These are phyloP conservation scores for Fusarium tricinctum DNA, from an alignment of 2,329 filamentous ascomycete species.

Conservation along the genomic window DNA sequence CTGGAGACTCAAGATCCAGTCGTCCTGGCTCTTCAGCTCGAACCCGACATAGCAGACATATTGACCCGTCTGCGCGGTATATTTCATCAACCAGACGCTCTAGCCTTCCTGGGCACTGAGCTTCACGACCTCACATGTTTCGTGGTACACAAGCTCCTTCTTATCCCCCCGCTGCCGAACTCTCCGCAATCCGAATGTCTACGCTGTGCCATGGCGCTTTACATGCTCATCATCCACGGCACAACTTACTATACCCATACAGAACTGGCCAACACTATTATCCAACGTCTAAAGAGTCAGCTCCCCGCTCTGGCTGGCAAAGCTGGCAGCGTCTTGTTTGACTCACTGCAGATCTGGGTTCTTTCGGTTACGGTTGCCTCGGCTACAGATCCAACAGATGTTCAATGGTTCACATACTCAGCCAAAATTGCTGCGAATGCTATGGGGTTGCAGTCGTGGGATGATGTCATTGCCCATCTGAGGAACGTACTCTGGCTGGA, in stretches of 20 bases:
- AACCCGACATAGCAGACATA: constrained; percentile 54
- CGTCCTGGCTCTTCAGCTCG: constrained; percentile 50
- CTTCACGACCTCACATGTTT: constrained; percentile 70
- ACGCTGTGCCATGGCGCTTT: constrained; percentile 63
- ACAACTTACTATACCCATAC: constrained; percentile 69
- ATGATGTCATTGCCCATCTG: constrained; percentile 30
- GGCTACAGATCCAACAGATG: constrained; percentile 47
- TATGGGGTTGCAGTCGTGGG: constrained; percentile 33
- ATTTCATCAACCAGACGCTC: constrained; percentile 54
- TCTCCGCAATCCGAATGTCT: constrained; percentile 56
- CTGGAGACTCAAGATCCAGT: constrained; percentile 16
- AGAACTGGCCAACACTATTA: constrained; percentile 55
- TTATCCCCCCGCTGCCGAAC: constrained; percentile 28
- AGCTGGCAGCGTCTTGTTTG: constrained; percentile 6
- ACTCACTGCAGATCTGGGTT: constrained; percentile 59
- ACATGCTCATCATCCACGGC: constrained; percentile 68
- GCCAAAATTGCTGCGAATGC: constrained; percentile 33
- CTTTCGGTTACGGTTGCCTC: constrained; percentile 58
- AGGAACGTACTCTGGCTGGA: constrained; percentile 40
- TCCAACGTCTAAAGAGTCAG: constrained; percentile 51
- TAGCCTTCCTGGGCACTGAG: constrained; percentile 55
- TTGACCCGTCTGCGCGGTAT: constrained; percentile 61
- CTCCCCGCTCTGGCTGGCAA: constrained; percentile 44
- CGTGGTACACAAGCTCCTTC: constrained; percentile 64
- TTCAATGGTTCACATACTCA: constrained; percentile 50